phyloP scores from a whole-genome alignment of 179 eudicot species.

The Silene noctiflora region DNA sequence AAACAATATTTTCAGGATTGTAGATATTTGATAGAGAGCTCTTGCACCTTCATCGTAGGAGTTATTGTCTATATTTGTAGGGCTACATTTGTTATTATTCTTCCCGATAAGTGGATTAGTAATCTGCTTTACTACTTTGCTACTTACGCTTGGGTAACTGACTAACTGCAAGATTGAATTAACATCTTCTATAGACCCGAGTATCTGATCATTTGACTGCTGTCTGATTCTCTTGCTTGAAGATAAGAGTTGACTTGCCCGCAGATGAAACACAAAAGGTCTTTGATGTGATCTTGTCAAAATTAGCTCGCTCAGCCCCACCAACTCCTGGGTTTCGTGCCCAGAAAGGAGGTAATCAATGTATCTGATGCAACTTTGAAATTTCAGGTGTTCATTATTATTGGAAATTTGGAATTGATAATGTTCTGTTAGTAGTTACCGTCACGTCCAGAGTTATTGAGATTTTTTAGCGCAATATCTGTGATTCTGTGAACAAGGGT shows the following conservation, averaged over 20 bases:
- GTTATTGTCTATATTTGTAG: not conserved
- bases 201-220: conserved; percentile 9
- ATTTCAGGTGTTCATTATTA: not conserved
- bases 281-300: conserved; percentile 53
- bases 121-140: not conserved
- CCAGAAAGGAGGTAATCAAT: conserved; percentile 72
- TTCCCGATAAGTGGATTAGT: not conserved
- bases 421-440: not conserved
- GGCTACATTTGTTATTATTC: not conserved
- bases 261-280: conserved; percentile 75
- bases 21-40: not conserved
- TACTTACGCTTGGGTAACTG: not conserved
- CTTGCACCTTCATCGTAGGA: not conserved
- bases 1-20: not conserved
- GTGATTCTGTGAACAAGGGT: not conserved
- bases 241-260: conserved; percentile 73
- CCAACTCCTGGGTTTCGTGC: conserved; percentile 77
- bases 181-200: not conserved
- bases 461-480: not conserved
- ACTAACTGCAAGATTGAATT: not conserved
- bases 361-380: not conserved
- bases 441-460: not conserved
- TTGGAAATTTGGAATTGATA: not conserved
- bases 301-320: conserved; percentile 73
- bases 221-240: conserved; percentile 18